Evolutionary conservation across 1,284 basidiomycete genomes (phyloP), one percentile per base, ranked within the genome.

Genomic region (Trametes hirsuta): DNA sequence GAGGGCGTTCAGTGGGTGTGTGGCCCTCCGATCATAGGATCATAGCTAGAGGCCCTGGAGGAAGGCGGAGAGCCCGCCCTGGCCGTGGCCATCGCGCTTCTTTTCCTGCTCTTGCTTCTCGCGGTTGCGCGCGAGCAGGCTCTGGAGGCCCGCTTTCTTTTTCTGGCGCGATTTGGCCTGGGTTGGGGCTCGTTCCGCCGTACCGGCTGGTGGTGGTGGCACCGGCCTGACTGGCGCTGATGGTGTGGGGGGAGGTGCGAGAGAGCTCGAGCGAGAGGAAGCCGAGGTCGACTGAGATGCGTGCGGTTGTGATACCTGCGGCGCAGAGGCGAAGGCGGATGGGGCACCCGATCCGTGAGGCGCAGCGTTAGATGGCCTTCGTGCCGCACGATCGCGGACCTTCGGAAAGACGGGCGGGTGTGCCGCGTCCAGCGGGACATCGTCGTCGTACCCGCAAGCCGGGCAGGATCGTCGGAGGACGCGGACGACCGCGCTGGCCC

Each of bases 41-140:
- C 18, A 18, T 18, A 18, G 18, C 18, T 18, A 18, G 18, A 18
- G 18, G 36, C 60, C 68, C 47, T 67, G 67, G 61, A 90, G 71
- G 72, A 91, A 90, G 47, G 82, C 80, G 8, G 84, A 81, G 22
- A 91, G 73, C 30, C 30, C 30, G 30, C 30, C 30, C 8, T 30
- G 30, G 15, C 70, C 67, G 12, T 66, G 55, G 53, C 53, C 64
- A 24, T 60, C 61, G 67, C 55, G 70, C 59, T 70, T 69, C 68
- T 72, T 71, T 72, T 69, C 75, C 72, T 72, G 71, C 65, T 76
- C 74, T 61, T 80, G 78, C 63, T 81, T 77, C 65, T 80, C 78
- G 60, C 82, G 82, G 65, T 86, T 87, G 39, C 81, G 81, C 37
- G 80, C 79, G 40, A 91, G 75, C 76, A 91, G 80, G 42, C 83